Evolutionary conservation across 305 asterid species (phyloP).

Genomic region (Striga hermonthica): DNA sequence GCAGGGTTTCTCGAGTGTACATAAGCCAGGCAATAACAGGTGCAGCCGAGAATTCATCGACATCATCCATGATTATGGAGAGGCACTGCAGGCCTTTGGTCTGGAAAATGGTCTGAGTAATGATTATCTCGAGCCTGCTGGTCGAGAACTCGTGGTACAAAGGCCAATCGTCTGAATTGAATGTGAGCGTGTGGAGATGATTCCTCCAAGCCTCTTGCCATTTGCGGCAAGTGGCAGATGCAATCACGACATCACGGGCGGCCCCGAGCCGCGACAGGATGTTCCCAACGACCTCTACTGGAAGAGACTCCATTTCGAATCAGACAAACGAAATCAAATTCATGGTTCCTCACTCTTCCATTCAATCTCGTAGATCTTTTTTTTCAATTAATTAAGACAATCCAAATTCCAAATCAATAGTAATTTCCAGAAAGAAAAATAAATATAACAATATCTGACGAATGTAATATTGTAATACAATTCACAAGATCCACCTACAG

Average conservation of each 20-base stretch:
- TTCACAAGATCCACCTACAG: too few species aligned
- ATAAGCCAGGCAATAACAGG: conserved; percentile 88
- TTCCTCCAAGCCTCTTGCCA: conserved; percentile 81
- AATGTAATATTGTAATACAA: too few species aligned
- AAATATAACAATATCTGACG: too few species aligned
- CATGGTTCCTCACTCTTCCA: too few species aligned
- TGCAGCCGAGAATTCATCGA: conserved; percentile 77
- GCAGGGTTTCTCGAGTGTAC: conserved; percentile 76
- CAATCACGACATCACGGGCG: conserved; percentile 76
- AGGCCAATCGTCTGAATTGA: conserved; percentile 78
- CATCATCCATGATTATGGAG: conserved; percentile 70
- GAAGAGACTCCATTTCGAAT: conserved; percentile 63
- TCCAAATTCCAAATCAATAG: too few species aligned
- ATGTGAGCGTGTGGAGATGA: conserved; percentile 68
- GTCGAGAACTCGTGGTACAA: conserved; percentile 61
- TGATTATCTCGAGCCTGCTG: conserved; percentile 64
- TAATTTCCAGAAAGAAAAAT: too few species aligned
- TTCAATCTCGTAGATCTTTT: too few species aligned
- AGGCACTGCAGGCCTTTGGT: conserved; percentile 66
- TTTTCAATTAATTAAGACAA: too few species aligned
- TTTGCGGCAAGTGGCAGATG: conserved; percentile 79
- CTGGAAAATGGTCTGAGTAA: conserved; percentile 74
- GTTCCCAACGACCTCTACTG: conserved; percentile 56
- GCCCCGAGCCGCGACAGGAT: conserved; percentile 60
- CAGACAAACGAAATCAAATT: too few species aligned